Evolutionary conservation across 768 basidiomycete genomes (phyloP).

Genomic region (Suillus paluster): DNA sequence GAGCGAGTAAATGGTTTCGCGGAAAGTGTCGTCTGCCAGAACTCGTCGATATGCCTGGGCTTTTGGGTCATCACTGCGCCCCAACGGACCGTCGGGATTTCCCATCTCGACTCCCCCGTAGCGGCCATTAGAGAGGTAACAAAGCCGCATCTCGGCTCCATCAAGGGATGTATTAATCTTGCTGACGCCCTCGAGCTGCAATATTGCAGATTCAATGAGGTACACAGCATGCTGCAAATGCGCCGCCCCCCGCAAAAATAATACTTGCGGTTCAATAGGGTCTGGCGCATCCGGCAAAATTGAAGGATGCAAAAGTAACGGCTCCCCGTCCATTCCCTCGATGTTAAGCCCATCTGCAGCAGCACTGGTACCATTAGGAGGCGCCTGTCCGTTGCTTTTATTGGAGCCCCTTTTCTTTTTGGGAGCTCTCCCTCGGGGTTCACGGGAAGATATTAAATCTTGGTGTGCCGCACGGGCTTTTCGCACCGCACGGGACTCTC

Average conservation of each 20-base stretch:
- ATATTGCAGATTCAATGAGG: slow-evolving; percentile 73
- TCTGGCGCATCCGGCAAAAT: slow-evolving; percentile 80
- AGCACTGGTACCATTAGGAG: slow-evolving; percentile 66
- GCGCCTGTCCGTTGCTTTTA: slow-evolving; percentile 65
- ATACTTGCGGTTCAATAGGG: slow-evolving; percentile 82
- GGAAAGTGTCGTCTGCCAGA: slow-evolving; percentile 58
- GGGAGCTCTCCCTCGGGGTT: slow-evolving; percentile 47
- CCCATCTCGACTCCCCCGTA: slow-evolving; percentile 90
- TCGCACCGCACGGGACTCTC: slow-evolving; percentile 73
- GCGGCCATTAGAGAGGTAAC: slow-evolving; percentile 72
- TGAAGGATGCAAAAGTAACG: slow-evolving; percentile 67
- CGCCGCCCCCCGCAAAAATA: slow-evolving; percentile 84
- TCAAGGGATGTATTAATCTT: slow-evolving; percentile 59
- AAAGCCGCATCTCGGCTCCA: slow-evolving; percentile 77
- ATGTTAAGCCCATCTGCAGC: slow-evolving; percentile 42
- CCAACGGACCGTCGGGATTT: slow-evolving; percentile 78
- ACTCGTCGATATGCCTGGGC: slow-evolving; percentile 62
- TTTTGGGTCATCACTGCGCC: slow-evolving; percentile 61
- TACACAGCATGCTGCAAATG: slow-evolving; percentile 80
- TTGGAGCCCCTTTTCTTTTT: slow-evolving; percentile 58
- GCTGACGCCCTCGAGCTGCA: slow-evolving; percentile 70
- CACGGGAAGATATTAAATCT: slow-evolving; percentile 41
- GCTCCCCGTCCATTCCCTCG: slow-evolving; percentile 56
- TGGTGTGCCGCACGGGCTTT: slow-evolving; percentile 64
- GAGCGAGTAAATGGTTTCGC: slow-evolving; percentile 61